A percentile compares a stretch with the other conserved stretches of the same genome.
These are phyloP conservation scores for Mortierella sp. DNA, from an alignment of 371 early-diverging fungal genomes.

Conservation along the genomic window DNA sequence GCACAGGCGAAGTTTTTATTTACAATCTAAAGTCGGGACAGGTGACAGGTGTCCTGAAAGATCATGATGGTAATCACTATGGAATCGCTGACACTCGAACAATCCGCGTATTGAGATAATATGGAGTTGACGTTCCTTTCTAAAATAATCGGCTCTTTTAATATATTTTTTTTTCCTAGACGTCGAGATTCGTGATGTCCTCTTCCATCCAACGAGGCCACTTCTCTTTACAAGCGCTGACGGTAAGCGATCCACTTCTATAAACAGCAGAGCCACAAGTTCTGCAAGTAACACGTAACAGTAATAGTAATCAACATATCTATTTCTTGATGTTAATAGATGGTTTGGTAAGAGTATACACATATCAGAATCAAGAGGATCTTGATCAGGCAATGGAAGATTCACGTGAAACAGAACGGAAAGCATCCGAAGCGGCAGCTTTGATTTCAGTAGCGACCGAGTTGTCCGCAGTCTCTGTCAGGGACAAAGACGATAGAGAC, in stretches of 20 bases:
- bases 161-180: slow-evolving; percentile 51
- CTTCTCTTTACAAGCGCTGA: slow-evolving; percentile 87
- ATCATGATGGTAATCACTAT: slow-evolving; percentile 74
- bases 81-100: not conserved
- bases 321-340: slow-evolving; percentile 23
- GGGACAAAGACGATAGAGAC: slow-evolving; percentile 31
- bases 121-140: too few relatives aligned
- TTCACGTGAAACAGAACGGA: slow-evolving; percentile 21
- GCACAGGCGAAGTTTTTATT: slow-evolving; percentile 86
- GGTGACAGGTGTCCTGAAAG: slow-evolving; percentile 77
- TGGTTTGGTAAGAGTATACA: slow-evolving; percentile 56
- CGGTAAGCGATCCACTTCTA: slow-evolving; percentile 58
- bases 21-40: slow-evolving; percentile 81
- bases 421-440: slow-evolving; percentile 34
- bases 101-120: not conserved
- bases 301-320: not conserved
- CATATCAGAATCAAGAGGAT: slow-evolving; percentile 46
- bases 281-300: not conserved
- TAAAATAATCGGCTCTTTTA: not conserved
- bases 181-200: slow-evolving; percentile 90
- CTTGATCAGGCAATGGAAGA: slow-evolving; percentile 29
- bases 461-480: slow-evolving; percentile 45
- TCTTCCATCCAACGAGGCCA: slow-evolving; percentile 86
- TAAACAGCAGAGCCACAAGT: not conserved
- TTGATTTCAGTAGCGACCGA: slow-evolving; percentile 41